Base-by-base conservation (phyloP, 345 rosid genomes). In the Eucalyptus tenuipes region DNA sequence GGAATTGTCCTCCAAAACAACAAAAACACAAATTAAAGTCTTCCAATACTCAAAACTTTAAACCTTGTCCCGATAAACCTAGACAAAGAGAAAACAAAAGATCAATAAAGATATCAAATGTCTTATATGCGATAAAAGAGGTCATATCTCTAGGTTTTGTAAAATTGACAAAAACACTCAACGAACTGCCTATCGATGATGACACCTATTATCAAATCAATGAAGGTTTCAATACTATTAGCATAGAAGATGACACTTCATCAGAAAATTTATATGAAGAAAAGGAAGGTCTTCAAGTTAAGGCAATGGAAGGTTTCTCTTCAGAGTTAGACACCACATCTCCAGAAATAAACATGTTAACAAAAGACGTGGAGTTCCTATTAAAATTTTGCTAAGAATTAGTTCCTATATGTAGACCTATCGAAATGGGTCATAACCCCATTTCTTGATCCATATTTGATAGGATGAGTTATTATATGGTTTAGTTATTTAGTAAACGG, bases 271-370 rank as follows among this genome's bases (percentile, higher is more conserved):
- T 55, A 55, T 55, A 2, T 3, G 0, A 55, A 55, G 27, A 55
- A 55, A 10, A 55, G 24, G 5, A 24, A 55, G 29, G 61, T 27
- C 29, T 55, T 55, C 49, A 48, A 48, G 49, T 48, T 48, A 48
- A 48, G 13, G 49, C 2, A 48, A 11, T 48, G 49, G 14, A 48
- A 48, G 49, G 9, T 4, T 11, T 24, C 29, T 55, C 61, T 55
- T 55, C 3, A 3, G 5, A 55, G 0, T 4, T 24, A 55, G 61
- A 55, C 1, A 55, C 29, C 2, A 22, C 6, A 0, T 4, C 29
- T 24, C 61, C 6, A 22, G 1, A 55, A 55, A 55, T 55, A 55
- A 55, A 55, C 61, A 55, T 55, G 13, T 55, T 55, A 24, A 55
- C 13, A 5, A 55, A 55, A 55, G 29, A 24, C 61, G 1, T 22